These are phyloP conservation scores for Pseudofabraea citricarpa DNA, from an alignment of 2,329 filamentous ascomycete genomes.

Conservation along the genomic window DNA sequence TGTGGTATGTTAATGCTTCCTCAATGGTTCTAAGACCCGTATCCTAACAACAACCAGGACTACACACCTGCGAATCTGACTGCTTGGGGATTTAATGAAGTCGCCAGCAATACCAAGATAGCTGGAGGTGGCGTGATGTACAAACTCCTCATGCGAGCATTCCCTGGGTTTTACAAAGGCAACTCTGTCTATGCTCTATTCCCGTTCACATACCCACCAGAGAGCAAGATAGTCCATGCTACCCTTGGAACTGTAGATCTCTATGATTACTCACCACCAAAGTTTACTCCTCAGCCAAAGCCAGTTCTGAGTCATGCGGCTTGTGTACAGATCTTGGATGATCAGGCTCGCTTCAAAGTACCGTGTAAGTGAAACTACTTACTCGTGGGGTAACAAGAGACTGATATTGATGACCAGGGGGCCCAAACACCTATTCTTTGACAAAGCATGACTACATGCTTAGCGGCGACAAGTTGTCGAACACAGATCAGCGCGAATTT, in stretches of 20 bases:
- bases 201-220: slow-evolving; percentile 56
- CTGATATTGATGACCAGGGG: slow-evolving; percentile 12
- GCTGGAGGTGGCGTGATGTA: slow-evolving; percentile 78
- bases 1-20: slow-evolving; percentile 45
- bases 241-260: slow-evolving; percentile 39
- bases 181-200: slow-evolving; percentile 73
- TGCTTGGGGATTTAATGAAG: slow-evolving; percentile 76
- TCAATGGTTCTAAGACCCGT: too few species aligned
- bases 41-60: slow-evolving; percentile 3
- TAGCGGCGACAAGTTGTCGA: slow-evolving; percentile 43
- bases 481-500: slow-evolving; percentile 44
- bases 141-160: slow-evolving; percentile 72
- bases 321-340: slow-evolving; percentile 19
- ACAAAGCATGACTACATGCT: slow-evolving; percentile 48
- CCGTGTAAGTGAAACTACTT: slow-evolving; percentile 16
- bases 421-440: slow-evolving; percentile 18
- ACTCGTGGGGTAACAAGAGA: neutral
- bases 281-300: slow-evolving; percentile 7
- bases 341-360: slow-evolving; percentile 23
- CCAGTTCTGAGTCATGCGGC: slow-evolving; percentile 21
- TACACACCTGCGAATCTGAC: slow-evolving; percentile 61
- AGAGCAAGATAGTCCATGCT: slow-evolving; percentile 66
- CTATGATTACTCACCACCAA: slow-evolving; percentile 21
- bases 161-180: slow-evolving; percentile 70
- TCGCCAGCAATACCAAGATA: slow-evolving; percentile 40